A percentile compares a stretch with the other conserved stretches of the same genome.
phyloP scores from a whole-genome alignment of 352 stramenopile genomes.

The Thalassiosira mediterranea region DNA sequence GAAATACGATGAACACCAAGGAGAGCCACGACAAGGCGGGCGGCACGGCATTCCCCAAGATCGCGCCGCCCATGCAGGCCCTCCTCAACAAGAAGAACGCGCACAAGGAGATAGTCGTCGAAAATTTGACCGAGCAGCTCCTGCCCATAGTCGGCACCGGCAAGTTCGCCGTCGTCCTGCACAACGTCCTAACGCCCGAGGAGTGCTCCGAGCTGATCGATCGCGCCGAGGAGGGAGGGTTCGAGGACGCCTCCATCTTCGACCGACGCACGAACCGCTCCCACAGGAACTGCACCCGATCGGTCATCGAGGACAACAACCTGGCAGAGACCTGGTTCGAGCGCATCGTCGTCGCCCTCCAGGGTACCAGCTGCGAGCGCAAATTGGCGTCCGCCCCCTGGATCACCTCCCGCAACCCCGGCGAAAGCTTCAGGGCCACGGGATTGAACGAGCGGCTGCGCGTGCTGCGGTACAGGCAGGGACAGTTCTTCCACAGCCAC shows the following conservation, averaged over 20 bases:
- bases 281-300: conserved; percentile 41
- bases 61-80: not conserved
- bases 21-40: not conserved
- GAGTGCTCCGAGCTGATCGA: conserved; percentile 60
- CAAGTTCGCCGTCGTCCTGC: conserved; percentile 54
- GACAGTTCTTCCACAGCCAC: conserved; percentile 60
- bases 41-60: not conserved
- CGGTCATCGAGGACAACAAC: conserved; percentile 35
- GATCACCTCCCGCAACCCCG: not conserved
- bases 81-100: conserved; percentile 7
- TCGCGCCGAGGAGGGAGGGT: conserved; percentile 42
- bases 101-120: conserved; percentile 29
- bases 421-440: conserved; percentile 12
- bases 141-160: conserved; percentile 33
- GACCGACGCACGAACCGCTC: conserved; percentile 18
- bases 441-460: conserved; percentile 58
- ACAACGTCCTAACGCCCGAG: conserved; percentile 51
- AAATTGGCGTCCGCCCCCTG: conserved; percentile 32
- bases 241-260: conserved; percentile 48
- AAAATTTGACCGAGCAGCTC: conserved; percentile 33
- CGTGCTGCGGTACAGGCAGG: conserved; percentile 54
- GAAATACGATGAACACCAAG: not conserved
- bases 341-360: conserved; percentile 39
- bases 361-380: conserved; percentile 30
- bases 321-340: conserved; percentile 41